Evolutionary conservation across 2,329 filamentous ascomycete genomes (phyloP).

Genomic region (Talaromyces sp.): DNA sequence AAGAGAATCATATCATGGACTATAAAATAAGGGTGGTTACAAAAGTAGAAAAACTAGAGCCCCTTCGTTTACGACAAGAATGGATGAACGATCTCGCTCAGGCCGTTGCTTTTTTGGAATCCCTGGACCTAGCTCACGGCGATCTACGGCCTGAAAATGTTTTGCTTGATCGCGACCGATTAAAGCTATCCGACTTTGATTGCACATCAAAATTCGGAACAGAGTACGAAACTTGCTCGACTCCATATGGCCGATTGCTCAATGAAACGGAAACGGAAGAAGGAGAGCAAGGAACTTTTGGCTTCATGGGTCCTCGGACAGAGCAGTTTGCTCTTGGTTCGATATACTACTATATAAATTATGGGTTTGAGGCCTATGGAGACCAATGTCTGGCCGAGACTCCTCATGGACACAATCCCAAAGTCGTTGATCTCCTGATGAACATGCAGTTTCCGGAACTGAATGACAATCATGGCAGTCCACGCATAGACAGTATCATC

Average conservation of each 20-base stretch:
- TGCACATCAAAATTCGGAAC: slow-evolving; percentile 21
- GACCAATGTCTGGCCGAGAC: slow-evolving; percentile 20
- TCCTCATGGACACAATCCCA: slow-evolving; percentile 17
- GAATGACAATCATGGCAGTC: slow-evolving; percentile 20
- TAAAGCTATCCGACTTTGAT: slow-evolving; percentile 26
- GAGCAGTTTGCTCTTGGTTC: slow-evolving; percentile 29
- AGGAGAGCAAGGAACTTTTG: slow-evolving; percentile 14
- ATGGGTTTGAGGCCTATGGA: slow-evolving; percentile 24
- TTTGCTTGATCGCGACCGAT: slow-evolving; percentile 20
- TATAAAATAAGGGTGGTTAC: slow-evolving; percentile 11
- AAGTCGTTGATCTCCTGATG: slow-evolving; percentile 17
- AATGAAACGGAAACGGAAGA: slow-evolving; percentile 14
- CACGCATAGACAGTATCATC: slow-evolving; percentile 19
- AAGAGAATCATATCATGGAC: not conserved
- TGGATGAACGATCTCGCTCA: slow-evolving; percentile 29
- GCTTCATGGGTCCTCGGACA: slow-evolving; percentile 23
- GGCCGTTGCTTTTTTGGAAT: slow-evolving; percentile 27
- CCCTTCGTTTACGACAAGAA: slow-evolving; percentile 19
- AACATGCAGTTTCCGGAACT: slow-evolving; percentile 20
- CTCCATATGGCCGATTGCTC: slow-evolving; percentile 22
- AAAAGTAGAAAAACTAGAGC: slow-evolving; percentile 21
- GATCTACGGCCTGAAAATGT: slow-evolving; percentile 28
- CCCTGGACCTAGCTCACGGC: slow-evolving; percentile 25
- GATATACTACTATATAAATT: slow-evolving; percentile 27
- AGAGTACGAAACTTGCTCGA: slow-evolving; percentile 18